Percentiles rank a stretch among this genome's conserved stretches.
Conservation (phyloP, 1,139 yeast species). For the Blastobotrys persicus region DNA sequence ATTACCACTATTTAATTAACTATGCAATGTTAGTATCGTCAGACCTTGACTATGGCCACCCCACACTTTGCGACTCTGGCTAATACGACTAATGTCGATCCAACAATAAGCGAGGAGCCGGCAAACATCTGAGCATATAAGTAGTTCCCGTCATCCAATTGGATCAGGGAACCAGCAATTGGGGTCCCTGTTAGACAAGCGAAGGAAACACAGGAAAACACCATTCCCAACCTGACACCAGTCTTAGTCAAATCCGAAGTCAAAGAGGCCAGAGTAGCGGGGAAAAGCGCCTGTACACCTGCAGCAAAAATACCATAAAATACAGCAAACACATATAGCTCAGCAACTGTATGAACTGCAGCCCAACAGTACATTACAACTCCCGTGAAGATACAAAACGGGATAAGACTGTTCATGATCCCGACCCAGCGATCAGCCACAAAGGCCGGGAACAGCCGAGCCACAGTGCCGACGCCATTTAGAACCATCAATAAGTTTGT, state of each 20-base stretch:
- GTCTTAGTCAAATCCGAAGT: conserved; percentile 43
- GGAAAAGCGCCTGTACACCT: conserved; percentile 44
- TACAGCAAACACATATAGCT: conserved; percentile 40
- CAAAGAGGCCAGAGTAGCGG: conserved; percentile 47
- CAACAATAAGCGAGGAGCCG: conserved; percentile 11
- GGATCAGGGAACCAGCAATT: conserved; percentile 48
- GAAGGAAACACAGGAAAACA: conserved; percentile 53
- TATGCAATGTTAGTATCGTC: background rate
- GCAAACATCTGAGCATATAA: conserved; percentile 23
- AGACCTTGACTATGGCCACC: background rate
- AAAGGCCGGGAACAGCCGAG: conserved; percentile 47
- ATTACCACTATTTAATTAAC: too few relatives aligned
- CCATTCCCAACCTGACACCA: conserved; percentile 56
- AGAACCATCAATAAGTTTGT: conserved; percentile 1
- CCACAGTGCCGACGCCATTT: background rate
- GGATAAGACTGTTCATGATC: conserved; percentile 43
- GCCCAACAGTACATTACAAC: conserved; percentile 40
- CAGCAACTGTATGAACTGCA: conserved; percentile 45
- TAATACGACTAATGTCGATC: background rate
- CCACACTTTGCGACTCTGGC: background rate
- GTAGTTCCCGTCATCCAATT: conserved; percentile 22
- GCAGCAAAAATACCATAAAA: conserved; percentile 52
- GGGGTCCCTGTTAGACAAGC: conserved; percentile 56
- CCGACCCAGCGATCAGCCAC: conserved; percentile 46
- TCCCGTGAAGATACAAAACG: conserved; percentile 25